Base-by-base conservation (phyloP, 768 basidiomycete species). In the Tylopilus sp. region DNA sequence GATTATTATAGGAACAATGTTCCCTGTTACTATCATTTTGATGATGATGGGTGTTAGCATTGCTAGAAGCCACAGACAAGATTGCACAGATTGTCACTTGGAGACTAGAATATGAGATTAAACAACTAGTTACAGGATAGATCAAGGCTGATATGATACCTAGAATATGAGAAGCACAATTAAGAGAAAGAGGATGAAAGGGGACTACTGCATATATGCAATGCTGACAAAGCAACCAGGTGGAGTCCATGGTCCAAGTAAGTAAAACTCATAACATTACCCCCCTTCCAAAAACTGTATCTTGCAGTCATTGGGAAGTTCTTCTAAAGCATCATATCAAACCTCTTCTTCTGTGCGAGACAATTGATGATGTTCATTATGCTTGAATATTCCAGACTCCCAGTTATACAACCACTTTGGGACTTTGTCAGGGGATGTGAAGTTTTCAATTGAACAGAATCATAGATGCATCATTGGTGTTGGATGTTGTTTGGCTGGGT, bases 221-320 rank as follows among this genome's bases (percentile, higher is more conserved):
- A 31, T 31, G 30, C 30, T 31, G 30, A 31, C 30, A 31, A 31
- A 31, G 30, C 8, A 31, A 31, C 30, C 13, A 31, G 8, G 16
- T 31, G n/a, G n/a, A 33, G 31, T n/a, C 31, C 22, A 46, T 17
- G 14, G 22, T 11, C 43, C 31, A 13, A n/a, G n/a, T n/a, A n/a
- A n/a, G n/a, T n/a, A n/a, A n/a, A n/a, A n/a, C n/a, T n/a, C n/a
- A 5, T 30, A 13, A 50, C 41, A 50, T 50, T 50, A 50, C 49
- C 28, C 40, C 22, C 49, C 40, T 24, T 42, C 49, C n/a, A 26
- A 50, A 22, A n/a, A 50, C 42, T n/a, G n/a, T 13, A n/a, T 30
- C 40, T 50, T 30, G 22, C 22, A n/a, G 33, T 50, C 40, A 2
- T 3, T 0, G 3, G 6, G 10, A 3, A 6, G 26, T 4, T 37